These are phyloP conservation scores for Rhodosporidiobolus sp. DNA, from an alignment of 768 basidiomycete genomes.

Conservation along the genomic window DNA sequence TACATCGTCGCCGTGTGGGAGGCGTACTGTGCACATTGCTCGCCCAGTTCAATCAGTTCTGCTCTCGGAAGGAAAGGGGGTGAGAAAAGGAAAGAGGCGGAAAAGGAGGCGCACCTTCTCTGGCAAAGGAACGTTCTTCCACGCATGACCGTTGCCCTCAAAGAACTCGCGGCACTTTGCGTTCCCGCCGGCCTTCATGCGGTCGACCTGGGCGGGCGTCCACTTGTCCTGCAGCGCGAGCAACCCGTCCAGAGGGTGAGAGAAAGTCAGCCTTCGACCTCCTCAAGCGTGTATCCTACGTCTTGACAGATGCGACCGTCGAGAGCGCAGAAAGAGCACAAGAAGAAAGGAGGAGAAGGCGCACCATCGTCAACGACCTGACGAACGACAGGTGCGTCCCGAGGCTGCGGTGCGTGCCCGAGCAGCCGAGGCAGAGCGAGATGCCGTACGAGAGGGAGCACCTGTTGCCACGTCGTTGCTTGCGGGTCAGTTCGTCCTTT, in stretches of 20 bases:
- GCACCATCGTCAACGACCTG: slow-evolving; percentile 22
- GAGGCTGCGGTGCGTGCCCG: slow-evolving; percentile 73
- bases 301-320: background rate
- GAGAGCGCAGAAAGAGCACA: background rate
- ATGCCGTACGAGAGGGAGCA: slow-evolving; percentile 54
- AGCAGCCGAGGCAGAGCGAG: slow-evolving; percentile 77
- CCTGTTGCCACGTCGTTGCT: slow-evolving; percentile 49
- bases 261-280: too few relatives aligned
- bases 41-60: slow-evolving; percentile 25
- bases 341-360: slow-evolving; percentile 70
- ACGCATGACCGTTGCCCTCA: slow-evolving; percentile 66
- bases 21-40: slow-evolving; percentile 60
- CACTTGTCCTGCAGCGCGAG: slow-evolving; percentile 37
- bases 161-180: slow-evolving; percentile 73
- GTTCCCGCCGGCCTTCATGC: slow-evolving; percentile 92
- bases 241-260: too few relatives aligned
- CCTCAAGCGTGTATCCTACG: too few relatives aligned
- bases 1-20: slow-evolving; percentile 94
- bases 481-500: slow-evolving; percentile 56
- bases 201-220: slow-evolving; percentile 45
- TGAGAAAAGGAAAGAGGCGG: slow-evolving; percentile 26
- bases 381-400: slow-evolving; percentile 73
- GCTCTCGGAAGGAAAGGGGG: background rate
- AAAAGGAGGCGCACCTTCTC: slow-evolving; percentile 55
- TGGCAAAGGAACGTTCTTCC: slow-evolving; percentile 60